Conservation (phyloP, 441 rosid species). For the Brassica hybrid region DNA sequence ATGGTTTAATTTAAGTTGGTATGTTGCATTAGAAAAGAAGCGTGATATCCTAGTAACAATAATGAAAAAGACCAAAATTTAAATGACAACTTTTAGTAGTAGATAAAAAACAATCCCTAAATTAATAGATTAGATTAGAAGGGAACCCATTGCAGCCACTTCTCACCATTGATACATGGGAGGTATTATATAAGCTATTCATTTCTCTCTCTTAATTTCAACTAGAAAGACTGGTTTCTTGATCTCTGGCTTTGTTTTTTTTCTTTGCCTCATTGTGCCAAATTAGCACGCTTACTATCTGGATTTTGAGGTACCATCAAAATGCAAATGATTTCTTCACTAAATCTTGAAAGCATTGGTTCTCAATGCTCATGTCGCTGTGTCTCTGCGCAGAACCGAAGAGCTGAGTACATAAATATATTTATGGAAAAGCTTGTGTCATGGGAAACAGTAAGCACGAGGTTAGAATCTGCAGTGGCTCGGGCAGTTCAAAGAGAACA, state of each 20-base stretch:
- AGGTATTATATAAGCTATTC: too few species aligned
- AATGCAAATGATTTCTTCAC: constrained; percentile 14
- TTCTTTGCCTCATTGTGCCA: too few species aligned
- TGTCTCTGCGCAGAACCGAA: constrained; percentile 55
- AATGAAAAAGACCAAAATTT: too few species aligned
- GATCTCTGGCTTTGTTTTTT: too few species aligned
- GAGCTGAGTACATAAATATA: constrained; percentile 66
- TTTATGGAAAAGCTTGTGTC: constrained; percentile 84
- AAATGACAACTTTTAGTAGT: too few species aligned
- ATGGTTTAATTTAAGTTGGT: too few species aligned
- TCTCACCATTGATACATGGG: too few species aligned
- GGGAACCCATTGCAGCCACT: constrained; percentile 81
- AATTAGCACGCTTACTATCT: constrained; percentile 87
- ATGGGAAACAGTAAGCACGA: constrained; percentile 77
- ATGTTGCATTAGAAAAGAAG: too few species aligned
- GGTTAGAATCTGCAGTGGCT: constrained; percentile 72
- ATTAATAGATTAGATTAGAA: too few species aligned
- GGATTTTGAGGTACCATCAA: constrained; percentile 73
- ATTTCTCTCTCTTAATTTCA: too few species aligned
- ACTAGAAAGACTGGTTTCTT: neutral
- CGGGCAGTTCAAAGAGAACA: constrained; percentile 62
- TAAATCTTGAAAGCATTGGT: neutral
- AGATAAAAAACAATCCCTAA: too few species aligned
- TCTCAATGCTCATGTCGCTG: constrained; percentile 21
- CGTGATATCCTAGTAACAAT: too few species aligned